Evolutionary conservation across 495 filamentous ascomycete species (phyloP), one percentile per base, ranked within the genome.

Genomic region (Diplogelasinospora grovesii): DNA sequence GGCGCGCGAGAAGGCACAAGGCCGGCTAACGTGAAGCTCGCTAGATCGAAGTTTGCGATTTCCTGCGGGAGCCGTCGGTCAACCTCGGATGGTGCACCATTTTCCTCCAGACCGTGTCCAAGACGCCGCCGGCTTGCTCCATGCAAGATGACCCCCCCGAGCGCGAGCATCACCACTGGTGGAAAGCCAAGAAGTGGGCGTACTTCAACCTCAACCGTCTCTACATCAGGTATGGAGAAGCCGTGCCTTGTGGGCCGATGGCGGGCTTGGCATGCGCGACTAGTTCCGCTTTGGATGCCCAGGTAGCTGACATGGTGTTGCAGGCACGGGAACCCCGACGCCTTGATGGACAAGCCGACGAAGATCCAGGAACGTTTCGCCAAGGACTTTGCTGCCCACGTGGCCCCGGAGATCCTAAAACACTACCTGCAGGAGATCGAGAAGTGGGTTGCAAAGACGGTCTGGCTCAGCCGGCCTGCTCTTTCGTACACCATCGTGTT

Each of bases 181-280:
- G 92, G 90, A 98, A 97, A 73, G 85, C 88, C 38, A 98, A 97
- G 83, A 98, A 97, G 64, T 97, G 92, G 93, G 83, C 90, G 5
- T 97, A 96, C 60, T 90, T 86, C 49, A 97, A 96, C 64, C 69
- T 98, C 40, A 98, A 98, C 63, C 77, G 92, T 48, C 77, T 97
- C 8, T 98, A 89, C 60, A 90, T 95, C 43, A 76, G 90, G 85
- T 90, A 70, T 30, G 77, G 56, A 29, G 24, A n/a, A 15, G 2
- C 19, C 6, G 15, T 11, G 5, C 13, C n/a, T 11, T 14, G 15
- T 18, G 9, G 5, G 14, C 4, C n/a, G n/a, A 15, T 24, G 10
- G 16, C 28, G n/a, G n/a, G n/a, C 24, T 11, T 27, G 13, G 4
- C 13, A 5, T 13, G 22, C 5, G 39, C n/a, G n/a, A n/a, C 26